phyloP scores from a whole-genome alignment of 2,329 filamentous ascomycete genomes.

The Fusarium sp. region DNA sequence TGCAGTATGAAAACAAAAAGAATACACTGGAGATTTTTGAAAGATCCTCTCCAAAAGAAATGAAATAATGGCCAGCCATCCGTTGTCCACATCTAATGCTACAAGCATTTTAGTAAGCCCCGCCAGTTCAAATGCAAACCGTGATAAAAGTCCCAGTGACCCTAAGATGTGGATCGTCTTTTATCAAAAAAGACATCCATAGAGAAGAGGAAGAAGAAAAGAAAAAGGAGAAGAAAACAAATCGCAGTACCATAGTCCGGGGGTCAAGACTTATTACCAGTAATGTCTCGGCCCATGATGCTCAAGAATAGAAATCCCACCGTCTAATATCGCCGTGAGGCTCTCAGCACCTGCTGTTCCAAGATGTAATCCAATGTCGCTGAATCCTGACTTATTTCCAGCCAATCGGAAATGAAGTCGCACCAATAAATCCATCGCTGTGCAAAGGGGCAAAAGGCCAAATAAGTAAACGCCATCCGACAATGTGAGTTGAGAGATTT shows the following conservation, averaged over 20 bases:
- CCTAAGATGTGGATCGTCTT: conserved; percentile 26
- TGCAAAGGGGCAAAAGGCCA: conserved; percentile 31
- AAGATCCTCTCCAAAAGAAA: conserved; percentile 14
- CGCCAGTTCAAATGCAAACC: conserved; percentile 25
- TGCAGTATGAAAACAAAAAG: not conserved
- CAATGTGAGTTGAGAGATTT: conserved; percentile 23
- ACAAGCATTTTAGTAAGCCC: conserved; percentile 10
- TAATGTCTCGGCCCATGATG: conserved; percentile 8
- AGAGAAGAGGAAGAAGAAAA: conserved; percentile 1
- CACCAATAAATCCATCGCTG: conserved; percentile 36
- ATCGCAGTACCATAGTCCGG: not conserved
- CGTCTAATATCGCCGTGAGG: conserved; percentile 42
- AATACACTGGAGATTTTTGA: conserved; percentile 6
- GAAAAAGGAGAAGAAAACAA: not conserved
- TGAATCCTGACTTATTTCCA: conserved; percentile 27
- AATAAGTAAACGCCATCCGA: conserved; percentile 7
- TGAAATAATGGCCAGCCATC: conserved; percentile 34
- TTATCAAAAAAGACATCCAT: conserved; percentile 27
- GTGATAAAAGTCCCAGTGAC: conserved; percentile 30
- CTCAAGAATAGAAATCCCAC: conserved; percentile 10
- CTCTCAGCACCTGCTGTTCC: conserved; percentile 37
- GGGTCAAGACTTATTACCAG: conserved; percentile 5
- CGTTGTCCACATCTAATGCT: conserved; percentile 6
- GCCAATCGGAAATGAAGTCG: conserved; percentile 25
- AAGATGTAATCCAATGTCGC: conserved; percentile 38